Base-by-base conservation (phyloP, 495 filamentous ascomycete genomes). In the Annulohypoxylon stygium region DNA sequence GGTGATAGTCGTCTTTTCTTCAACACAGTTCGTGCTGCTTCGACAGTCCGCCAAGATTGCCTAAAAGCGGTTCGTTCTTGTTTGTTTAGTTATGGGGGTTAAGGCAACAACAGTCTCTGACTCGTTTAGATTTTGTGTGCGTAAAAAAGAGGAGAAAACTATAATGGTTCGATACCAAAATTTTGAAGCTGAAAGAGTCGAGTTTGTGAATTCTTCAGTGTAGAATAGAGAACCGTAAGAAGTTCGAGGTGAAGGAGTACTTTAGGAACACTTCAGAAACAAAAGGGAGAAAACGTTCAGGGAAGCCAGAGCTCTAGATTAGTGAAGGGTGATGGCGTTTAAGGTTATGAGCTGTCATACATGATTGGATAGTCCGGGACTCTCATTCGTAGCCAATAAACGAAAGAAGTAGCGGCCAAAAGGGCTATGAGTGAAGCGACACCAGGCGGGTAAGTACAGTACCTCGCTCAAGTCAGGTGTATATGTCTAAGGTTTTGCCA, bases 401-500 rank as follows among this genome's bases (percentile, higher is more conserved):
- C 53, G 30, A 75, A 61, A 70, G 68, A 67, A 74, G 72, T 72
- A 69, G 65, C 67, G 66, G 75, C 70, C 64, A 76, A 74, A 76
- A 73, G 77, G 75, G 74, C 70, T 69, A 67, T 75, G 43, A 73
- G 77, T 60, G 72, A 78, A 74, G 74, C 76, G 75, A 50, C 69
- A 74, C 69, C 71, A 76, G 75, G 76, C 78, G 79, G 81, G 79
- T 81, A 79, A 78, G 76, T 78, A 85, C 78, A 79, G 76, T 78
- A 85, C 77, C 73, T 78, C 70, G 75, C 78, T 79, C 71, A 75
- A 75, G 70, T 69, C 74, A 81, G 73, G 75, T 30, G 30, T 81
- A 78, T 70, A 74, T 75, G 74, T 79, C 76, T 75, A 75, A 77
- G 76, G 71, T 79, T 73, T 73, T 18, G 74, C 69, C 78, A 76